phyloP scores from a whole-genome alignment of 805 yeast species.

The Candida ovalis region DNA sequence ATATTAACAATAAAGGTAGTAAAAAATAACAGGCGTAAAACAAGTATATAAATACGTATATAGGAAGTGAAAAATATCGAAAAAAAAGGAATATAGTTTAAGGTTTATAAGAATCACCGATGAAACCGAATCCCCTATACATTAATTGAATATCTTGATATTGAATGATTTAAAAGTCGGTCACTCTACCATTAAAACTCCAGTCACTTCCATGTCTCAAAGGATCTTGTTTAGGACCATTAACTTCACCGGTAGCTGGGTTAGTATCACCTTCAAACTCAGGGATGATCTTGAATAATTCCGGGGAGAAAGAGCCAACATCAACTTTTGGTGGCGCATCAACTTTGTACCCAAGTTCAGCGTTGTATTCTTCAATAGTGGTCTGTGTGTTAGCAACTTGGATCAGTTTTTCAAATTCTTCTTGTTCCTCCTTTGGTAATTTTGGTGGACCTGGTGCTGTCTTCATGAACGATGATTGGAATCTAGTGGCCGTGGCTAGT shows the following conservation, averaged over 20 bases:
- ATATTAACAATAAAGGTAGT: neutral
- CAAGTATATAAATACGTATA: neutral
- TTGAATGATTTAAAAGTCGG: conserved; percentile 64
- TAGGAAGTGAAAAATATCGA: neutral
- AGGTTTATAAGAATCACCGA: neutral
- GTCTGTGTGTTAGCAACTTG: conserved; percentile 74
- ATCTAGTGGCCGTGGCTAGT: neutral
- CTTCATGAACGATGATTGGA: conserved; percentile 13
- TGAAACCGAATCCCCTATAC: neutral
- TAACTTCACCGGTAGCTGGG: conserved; percentile 91
- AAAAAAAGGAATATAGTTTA: neutral
- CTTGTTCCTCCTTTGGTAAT: conserved; percentile 76
- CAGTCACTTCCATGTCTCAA: conserved; percentile 80
- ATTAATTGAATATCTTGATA: neutral
- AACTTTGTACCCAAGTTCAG: conserved; percentile 22
- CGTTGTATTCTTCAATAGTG: conserved; percentile 72
- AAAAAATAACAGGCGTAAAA: neutral
- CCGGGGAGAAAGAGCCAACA: conserved; percentile 65
- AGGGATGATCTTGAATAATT: conserved; percentile 72
- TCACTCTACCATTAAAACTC: conserved; percentile 93
- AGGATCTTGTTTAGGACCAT: conserved; percentile 98
- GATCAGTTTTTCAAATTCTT: conserved; percentile 86
- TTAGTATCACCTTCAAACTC: conserved; percentile 94
- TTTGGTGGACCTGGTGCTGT: conserved; percentile 57
- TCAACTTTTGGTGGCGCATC: conserved; percentile 40